Conservation (phyloP, 2,329 filamentous ascomycete species). For the Colletotrichum sansevieriae region DNA sequence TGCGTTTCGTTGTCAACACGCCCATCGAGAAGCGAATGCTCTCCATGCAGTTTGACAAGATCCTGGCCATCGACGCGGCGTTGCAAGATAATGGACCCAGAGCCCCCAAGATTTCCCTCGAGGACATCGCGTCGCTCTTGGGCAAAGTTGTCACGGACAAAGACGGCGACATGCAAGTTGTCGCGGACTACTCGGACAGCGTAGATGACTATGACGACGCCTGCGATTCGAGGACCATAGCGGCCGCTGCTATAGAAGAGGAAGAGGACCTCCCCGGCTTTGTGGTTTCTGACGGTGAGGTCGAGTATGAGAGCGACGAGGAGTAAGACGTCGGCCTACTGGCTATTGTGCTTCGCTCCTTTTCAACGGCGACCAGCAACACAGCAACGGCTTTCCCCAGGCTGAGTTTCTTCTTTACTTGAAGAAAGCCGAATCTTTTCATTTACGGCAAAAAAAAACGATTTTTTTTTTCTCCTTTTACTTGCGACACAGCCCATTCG, state of each 20-base stretch:
- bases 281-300: constrained; percentile 10
- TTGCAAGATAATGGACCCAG: neutral
- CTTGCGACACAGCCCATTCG: no score
- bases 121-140: constrained; percentile 8
- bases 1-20: constrained; percentile 67
- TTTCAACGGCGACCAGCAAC: no score
- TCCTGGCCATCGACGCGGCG: neutral
- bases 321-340: neutral
- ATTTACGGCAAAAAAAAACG: no score
- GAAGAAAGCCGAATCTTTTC: no score
- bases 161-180: neutral
- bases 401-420: no score
- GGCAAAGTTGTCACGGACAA: neutral
- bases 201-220: neutral
- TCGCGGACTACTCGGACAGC: neutral
- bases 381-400: no score
- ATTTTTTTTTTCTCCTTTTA: no score
- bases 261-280: neutral
- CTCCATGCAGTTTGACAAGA: constrained; percentile 68
- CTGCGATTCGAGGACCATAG: no score
- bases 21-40: constrained; percentile 71
- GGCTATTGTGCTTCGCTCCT: no score
- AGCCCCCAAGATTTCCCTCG: neutral
- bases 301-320: constrained; percentile 5
- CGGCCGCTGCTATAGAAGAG: neutral